Evolutionary conservation across 805 yeast genomes (phyloP).

Genomic region (Hagleromyces aurorensis): DNA sequence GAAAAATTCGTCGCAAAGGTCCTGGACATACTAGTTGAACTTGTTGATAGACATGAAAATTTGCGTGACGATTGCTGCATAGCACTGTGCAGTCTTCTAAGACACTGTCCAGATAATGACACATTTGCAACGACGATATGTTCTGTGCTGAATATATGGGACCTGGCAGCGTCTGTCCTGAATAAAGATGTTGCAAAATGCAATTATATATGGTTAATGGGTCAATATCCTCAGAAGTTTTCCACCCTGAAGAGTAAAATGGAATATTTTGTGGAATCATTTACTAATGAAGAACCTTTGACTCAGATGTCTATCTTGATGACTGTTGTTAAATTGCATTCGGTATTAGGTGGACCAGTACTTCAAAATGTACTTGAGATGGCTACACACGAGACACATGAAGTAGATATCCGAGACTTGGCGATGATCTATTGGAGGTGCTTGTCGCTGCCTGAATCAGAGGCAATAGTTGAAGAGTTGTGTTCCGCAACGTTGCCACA

Average conservation of each 20-base stretch:
- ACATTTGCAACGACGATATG: conserved; percentile 22
- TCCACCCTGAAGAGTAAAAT: conserved; percentile 44
- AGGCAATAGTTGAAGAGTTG: conserved; percentile 19
- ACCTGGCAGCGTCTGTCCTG: conserved; percentile 38
- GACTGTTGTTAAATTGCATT: conserved; percentile 51
- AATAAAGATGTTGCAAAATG: conserved; percentile 40
- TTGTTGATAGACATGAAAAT: conserved; percentile 57
- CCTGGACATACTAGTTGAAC: conserved; percentile 49
- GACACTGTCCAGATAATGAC: conserved; percentile 49
- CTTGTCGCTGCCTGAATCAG: conserved; percentile 39
- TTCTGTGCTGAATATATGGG: conserved; percentile 32
- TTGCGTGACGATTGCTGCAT: conserved; percentile 51
- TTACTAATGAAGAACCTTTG: conserved; percentile 49
- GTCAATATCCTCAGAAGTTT: conserved; percentile 60
- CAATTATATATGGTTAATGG: conserved; percentile 60
- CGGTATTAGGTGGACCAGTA: conserved; percentile 36
- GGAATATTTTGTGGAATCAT: conserved; percentile 40
- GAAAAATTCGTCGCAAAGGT: conserved; percentile 45
- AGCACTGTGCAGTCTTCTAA: conserved; percentile 55
- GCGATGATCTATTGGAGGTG: conserved; percentile 78
- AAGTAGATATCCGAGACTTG: conserved; percentile 72
- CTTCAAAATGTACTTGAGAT: conserved; percentile 54
- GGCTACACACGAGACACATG: conserved; percentile 58
- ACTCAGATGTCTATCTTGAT: conserved; percentile 56
- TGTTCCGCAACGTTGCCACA: conserved; percentile 48